Evolutionary conservation across 805 yeast genomes (phyloP).

Genomic region (Pichia insulana): DNA sequence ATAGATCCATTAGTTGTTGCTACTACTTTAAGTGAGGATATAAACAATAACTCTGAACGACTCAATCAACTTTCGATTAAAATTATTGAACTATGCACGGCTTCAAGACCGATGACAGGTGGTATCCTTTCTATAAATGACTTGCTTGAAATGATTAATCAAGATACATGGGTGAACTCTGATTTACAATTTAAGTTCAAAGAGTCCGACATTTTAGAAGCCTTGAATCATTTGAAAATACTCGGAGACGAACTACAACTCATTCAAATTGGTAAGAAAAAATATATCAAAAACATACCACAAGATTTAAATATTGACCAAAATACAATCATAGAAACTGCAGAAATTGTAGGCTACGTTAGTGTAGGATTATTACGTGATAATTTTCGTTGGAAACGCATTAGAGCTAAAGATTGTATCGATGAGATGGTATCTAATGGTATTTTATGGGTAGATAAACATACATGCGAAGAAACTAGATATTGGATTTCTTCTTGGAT

Average conservation of each 20-base stretch:
- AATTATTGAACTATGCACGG: slow-evolving; percentile 66
- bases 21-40: slow-evolving; percentile 22
- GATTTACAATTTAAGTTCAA: slow-evolving; percentile 26
- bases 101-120: slow-evolving; percentile 67
- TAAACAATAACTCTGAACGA: slow-evolving; percentile 40
- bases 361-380: slow-evolving; percentile 55
- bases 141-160: slow-evolving; percentile 29
- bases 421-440: slow-evolving; percentile 80
- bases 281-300: slow-evolving; percentile 56
- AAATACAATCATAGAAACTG: slow-evolving; percentile 59
- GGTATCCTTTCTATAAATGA: slow-evolving; percentile 65
- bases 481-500: slow-evolving; percentile 80
- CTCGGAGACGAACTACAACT: slow-evolving; percentile 69
- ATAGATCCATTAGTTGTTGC: slow-evolving; percentile 63
- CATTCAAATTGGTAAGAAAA: slow-evolving; percentile 46
- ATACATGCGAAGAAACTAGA: slow-evolving; percentile 31
- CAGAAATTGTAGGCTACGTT: slow-evolving; percentile 71
- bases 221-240: slow-evolving; percentile 43
- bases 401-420: slow-evolving; percentile 53
- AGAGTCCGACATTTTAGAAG: slow-evolving; percentile 46
- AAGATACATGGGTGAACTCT: slow-evolving; percentile 16
- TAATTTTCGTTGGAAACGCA: slow-evolving; percentile 66
- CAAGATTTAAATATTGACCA: slow-evolving; percentile 63
- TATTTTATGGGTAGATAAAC: slow-evolving; percentile 73
- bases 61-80: slow-evolving; percentile 62